Evolutionary conservation across 2,329 filamentous ascomycete genomes (phyloP).

Genomic region (Allantophomopsis lycopodina): DNA sequence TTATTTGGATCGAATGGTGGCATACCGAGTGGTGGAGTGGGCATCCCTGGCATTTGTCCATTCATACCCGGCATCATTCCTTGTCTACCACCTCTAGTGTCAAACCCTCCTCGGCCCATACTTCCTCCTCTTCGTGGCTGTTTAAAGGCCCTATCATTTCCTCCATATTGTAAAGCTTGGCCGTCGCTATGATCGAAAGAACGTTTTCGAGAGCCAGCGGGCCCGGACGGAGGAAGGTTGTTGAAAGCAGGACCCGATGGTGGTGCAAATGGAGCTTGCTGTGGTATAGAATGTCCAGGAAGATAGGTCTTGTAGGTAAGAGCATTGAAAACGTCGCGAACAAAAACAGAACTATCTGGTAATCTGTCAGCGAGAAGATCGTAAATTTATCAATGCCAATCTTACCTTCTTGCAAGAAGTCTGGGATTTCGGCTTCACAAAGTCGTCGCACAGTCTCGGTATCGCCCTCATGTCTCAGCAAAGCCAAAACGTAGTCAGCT

Average conservation of each 20-base stretch:
- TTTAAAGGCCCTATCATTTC: constrained; percentile 31
- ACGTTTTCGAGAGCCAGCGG: constrained; percentile 32
- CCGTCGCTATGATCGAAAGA: constrained; percentile 25
- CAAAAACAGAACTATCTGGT: constrained; percentile 45
- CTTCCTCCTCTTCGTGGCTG: constrained; percentile 40
- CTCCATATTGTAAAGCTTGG: constrained; percentile 16
- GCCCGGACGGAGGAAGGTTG: constrained; percentile 5
- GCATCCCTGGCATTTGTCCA: constrained; percentile 5
- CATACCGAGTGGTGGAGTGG: constrained; percentile 18
- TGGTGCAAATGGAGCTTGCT: constrained; percentile 9
- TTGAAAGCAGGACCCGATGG: constrained; percentile 13
- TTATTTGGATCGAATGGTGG: constrained; percentile 42
- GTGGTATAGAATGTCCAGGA: constrained; percentile 28
- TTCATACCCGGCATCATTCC: no score
- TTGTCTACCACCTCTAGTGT: constrained; percentile 1
- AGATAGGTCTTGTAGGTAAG: constrained; percentile 48
- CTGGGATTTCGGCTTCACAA: constrained; percentile 58
- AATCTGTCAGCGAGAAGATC: background rate
- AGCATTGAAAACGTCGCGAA: constrained; percentile 56
- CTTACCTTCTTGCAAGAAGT: constrained; percentile 59
- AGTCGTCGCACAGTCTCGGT: constrained; percentile 49
- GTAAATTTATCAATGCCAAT: background rate
- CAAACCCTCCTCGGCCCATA: constrained; percentile 20
- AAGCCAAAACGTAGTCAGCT: constrained; percentile 71
- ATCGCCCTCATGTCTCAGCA: constrained; percentile 57